Evolutionary conservation across 345 rosid genomes (phyloP).

Genomic region (Turritis glabra): DNA sequence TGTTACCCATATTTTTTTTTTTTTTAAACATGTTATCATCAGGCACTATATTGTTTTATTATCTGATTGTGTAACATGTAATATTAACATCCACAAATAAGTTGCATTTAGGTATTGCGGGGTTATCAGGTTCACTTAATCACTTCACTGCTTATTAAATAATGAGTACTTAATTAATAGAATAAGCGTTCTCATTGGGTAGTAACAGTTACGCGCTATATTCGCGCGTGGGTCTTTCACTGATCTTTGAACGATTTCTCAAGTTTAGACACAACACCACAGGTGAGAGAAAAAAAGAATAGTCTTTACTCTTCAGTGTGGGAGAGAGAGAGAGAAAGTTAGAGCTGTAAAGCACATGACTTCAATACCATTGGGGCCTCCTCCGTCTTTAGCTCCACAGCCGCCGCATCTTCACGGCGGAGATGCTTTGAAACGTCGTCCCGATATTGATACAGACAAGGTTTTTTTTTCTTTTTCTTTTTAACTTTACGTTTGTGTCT

Average conservation of each 20-base stretch:
- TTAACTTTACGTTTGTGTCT: not conserved
- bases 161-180: not conserved
- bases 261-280: constrained; percentile 21
- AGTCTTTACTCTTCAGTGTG: constrained; percentile 20
- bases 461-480: constrained; percentile 25
- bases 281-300: not conserved
- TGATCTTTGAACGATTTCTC: constrained; percentile 12
- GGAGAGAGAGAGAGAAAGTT: constrained; percentile 31
- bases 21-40: not conserved
- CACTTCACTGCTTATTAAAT: not conserved
- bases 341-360: constrained; percentile 63
- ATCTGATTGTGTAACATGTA: not conserved
- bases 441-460: constrained; percentile 54
- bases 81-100: not conserved
- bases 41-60: not conserved
- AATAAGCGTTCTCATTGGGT: not conserved
- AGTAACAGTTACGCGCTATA: not conserved
- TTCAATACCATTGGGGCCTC: constrained; percentile 49
- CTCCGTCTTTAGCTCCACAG: constrained; percentile 36
- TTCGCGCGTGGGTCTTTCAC: constrained; percentile 10
- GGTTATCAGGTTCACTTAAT: not conserved
- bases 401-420: constrained; percentile 39
- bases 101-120: not conserved
- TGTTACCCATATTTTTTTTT: not conserved
- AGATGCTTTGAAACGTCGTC: constrained; percentile 46